Evolutionary conservation across 768 basidiomycete genomes (phyloP).

Genomic region (Tulasnella sp.): DNA sequence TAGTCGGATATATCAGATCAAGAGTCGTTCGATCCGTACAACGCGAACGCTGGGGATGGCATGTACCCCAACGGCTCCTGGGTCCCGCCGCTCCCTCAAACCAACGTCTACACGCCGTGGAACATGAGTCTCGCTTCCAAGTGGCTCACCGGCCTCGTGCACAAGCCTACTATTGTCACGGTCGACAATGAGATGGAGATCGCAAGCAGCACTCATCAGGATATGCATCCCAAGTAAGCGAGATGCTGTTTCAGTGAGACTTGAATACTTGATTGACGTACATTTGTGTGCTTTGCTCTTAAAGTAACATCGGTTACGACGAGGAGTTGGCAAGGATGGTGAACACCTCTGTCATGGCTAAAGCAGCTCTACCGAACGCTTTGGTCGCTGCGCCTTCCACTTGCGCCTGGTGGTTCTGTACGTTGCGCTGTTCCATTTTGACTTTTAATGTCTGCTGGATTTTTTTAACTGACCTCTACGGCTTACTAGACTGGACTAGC

Average conservation of each 20-base stretch:
- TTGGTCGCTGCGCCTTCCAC: slow-evolving; percentile 38
- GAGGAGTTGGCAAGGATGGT: slow-evolving; percentile 42
- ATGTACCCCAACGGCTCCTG: slow-evolving; percentile 38
- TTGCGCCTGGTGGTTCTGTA: slow-evolving; percentile 27
- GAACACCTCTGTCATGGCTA: slow-evolving; percentile 32
- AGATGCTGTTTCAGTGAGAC: not conserved
- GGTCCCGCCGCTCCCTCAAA: slow-evolving; percentile 32
- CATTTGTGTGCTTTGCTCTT: not conserved
- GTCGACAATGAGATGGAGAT: slow-evolving; percentile 52
- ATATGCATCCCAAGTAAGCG: slow-evolving; percentile 42
- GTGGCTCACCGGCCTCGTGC: slow-evolving; percentile 36
- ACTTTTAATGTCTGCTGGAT: slow-evolving; percentile 22
- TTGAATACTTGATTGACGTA: not conserved
- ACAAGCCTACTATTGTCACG: slow-evolving; percentile 39
- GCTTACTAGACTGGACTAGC: slow-evolving; percentile 41
- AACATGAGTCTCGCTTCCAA: slow-evolving; percentile 34
- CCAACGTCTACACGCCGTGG: slow-evolving; percentile 36
- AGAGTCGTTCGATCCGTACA: slow-evolving; percentile 36
- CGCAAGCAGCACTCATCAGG: slow-evolving; percentile 41
- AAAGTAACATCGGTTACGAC: slow-evolving; percentile 38
- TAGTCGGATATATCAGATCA: slow-evolving; percentile 30
- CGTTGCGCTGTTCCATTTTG: slow-evolving; percentile 20
- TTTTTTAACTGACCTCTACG: too few relatives aligned
- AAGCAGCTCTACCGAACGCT: slow-evolving; percentile 35
- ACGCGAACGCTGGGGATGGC: slow-evolving; percentile 39